Evolutionary conservation across 345 rosid genomes (phyloP), one percentile per base, ranked within the genome.

Genomic region (Erysimum cheiranthoides): DNA sequence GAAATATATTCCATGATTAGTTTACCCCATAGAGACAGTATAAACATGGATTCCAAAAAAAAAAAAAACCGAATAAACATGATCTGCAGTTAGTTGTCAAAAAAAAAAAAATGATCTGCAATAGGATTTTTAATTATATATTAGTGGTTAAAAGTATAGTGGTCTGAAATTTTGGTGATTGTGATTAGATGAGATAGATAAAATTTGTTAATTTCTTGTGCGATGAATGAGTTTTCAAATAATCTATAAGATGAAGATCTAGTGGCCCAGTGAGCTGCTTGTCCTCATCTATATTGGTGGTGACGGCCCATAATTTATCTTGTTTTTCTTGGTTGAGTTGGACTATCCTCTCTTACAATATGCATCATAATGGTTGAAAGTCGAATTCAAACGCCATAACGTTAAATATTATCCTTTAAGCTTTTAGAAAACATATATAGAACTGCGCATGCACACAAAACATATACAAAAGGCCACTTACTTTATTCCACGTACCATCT

Each of bases 401-500:
- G 3, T 45, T 45, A 31, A 28, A 11, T 30, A 27, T 53, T 30
- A 27, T 53, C 8, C 39, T 30, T 30, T 13, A 30, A 56, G 10
- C 21, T 13, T 56, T 21, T 2, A 51, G 6, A 11, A 7, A 56
- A n/a, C 10, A 31, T 30, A 36, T 36, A 38, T 60, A 36, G 47
- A 60, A 60, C n/a, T 36, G 28, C 46, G 10, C 43, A 58, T 9
- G 13, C 13, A 16, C 18, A 58, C 27, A 60, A 16, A 60, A 60
- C 65, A 60, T 10, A 60, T 18, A 38, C 17, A 60, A 39, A 45
- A 40, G 42, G 45, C 10, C 59, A 66, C 46, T 43, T 30, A 34
- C 16, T 34, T 66, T 49, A 66, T 49, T 36, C 38, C 27, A 39
- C 10, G 50, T 53, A 53, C 38, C 62, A 53, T 68, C 39, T 53